Evolutionary conservation across 257 asterid species (phyloP), one percentile per base, ranked within the genome.

Genomic region (Misopates orontium): DNA sequence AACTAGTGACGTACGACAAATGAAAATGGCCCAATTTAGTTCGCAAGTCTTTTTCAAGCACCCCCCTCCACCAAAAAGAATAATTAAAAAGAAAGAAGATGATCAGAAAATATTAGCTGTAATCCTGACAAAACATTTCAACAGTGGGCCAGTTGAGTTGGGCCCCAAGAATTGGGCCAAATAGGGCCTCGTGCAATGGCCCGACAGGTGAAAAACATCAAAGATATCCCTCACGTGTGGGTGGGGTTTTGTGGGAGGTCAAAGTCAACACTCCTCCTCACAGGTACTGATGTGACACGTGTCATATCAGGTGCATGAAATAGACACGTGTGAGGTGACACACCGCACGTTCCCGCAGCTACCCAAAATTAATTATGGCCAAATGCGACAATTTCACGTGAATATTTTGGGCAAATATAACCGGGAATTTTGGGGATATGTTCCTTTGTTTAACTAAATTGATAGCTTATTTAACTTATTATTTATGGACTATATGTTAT

Each of bases 251-350:
- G 28, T 36, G 10, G n/a, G 39, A 42, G 62, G 74, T 66, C 65
- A 59, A 59, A 70, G 66, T 66, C 71, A 40, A 60, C 66, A 73
- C 62, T 72, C 75, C 60, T 69, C n/a, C n/a, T 71, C 78, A 62
- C 78, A 68, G 70, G 75, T 68, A 77, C 69, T 52, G 71, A 62
- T 68, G 44, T 39, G 69, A 63, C 76, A 73, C 78, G 78, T 73
- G 82, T 60, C 42, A 1, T 36, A 10, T 36, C 42, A 36, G 6
- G 42, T 8, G 10, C 8, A 1, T 36, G 42, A 36, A 36, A 8
- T 36, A 36, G 42, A 36, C 42, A 36, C 42, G 42, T 36, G 42
- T 4, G 6, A 63, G 70, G 70, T 55, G 73, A 73, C 77, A 62
- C 52, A 32, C 47, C 13, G 8, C 8, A 40, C 4, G 36, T 36